These are phyloP conservation scores for Ustilago xerochloae DNA, from an alignment of 1,284 basidiomycete species.

Conservation along the genomic window DNA sequence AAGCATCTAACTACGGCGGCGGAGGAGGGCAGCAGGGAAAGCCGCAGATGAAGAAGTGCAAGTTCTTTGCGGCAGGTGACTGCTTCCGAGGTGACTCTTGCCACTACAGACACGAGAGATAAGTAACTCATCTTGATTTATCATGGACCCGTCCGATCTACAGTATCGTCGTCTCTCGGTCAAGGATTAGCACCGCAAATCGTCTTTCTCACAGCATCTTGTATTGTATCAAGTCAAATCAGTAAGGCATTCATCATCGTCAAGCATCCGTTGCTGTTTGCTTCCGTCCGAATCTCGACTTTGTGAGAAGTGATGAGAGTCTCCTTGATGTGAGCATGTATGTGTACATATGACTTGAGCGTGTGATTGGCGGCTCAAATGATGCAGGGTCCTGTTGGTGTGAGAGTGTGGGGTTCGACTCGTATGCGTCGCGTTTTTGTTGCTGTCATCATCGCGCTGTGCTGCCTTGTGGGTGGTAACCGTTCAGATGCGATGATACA, in stretches of 20 bases:
- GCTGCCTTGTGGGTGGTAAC: no score
- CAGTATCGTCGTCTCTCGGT: neutral
- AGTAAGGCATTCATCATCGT: neutral
- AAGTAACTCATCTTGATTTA: neutral
- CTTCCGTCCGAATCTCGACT: no score
- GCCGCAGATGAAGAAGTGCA: conserved; percentile 25
- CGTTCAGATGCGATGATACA: no score
- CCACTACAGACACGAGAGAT: conserved; percentile 25
- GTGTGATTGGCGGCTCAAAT: no score
- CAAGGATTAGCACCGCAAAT: no score
- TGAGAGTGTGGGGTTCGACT: neutral
- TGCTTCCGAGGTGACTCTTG: conserved; percentile 24
- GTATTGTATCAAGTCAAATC: neutral
- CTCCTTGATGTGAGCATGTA: no score
- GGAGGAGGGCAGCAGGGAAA: conserved; percentile 8
- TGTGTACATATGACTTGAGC: neutral
- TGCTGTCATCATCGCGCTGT: neutral
- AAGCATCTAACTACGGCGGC: conserved; percentile 1
- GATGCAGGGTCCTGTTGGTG: conserved; percentile 13
- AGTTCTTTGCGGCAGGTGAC: conserved; percentile 32
- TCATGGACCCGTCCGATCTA: neutral
- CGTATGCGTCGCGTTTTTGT: neutral
- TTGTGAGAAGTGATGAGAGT: no score
- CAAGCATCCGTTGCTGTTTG: neutral
- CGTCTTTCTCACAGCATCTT: neutral